These are phyloP conservation scores for Pachyrhizus erosus DNA, from an alignment of 306 rosid genomes.

Conservation along the genomic window DNA sequence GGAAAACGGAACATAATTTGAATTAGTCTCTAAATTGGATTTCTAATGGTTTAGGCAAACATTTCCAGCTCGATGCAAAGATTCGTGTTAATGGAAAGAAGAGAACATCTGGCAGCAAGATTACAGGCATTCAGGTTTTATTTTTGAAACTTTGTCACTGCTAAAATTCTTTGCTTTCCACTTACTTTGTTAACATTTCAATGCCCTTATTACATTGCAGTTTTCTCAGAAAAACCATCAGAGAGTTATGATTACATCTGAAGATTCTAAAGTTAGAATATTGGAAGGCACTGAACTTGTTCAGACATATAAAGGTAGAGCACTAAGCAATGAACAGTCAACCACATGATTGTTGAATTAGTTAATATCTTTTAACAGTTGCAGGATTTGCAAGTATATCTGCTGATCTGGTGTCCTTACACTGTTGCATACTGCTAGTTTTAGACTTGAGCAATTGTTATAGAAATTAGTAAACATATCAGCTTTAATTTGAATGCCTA, in stretches of 20 bases:
- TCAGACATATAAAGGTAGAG: constrained; percentile 73
- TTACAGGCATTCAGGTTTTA: constrained; percentile 89
- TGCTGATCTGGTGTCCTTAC: background rate
- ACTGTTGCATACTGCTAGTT: background rate
- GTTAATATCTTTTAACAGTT: background rate
- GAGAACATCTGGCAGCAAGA: constrained; percentile 70
- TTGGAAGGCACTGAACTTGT: constrained; percentile 69
- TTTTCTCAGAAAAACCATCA: constrained; percentile 60
- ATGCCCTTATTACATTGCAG: constrained; percentile 51
- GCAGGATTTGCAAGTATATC: background rate
- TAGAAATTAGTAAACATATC: background rate
- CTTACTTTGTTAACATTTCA: constrained; percentile 27
- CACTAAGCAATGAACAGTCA: background rate
- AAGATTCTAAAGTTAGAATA: constrained; percentile 81
- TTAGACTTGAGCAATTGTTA: background rate
- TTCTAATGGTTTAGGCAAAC: constrained; percentile 59
- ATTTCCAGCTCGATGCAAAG: constrained; percentile 58
- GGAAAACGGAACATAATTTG: background rate
- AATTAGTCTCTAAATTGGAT: constrained; percentile 43
- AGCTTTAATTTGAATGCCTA: background rate
- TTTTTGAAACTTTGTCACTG: constrained; percentile 27
- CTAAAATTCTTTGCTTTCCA: background rate
- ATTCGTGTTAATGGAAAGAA: constrained; percentile 60
- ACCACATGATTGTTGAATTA: background rate
- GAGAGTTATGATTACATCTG: constrained; percentile 80